phyloP scores from a whole-genome alignment of 1,284 basidiomycete genomes.

The Cryptococcus sp. region DNA sequence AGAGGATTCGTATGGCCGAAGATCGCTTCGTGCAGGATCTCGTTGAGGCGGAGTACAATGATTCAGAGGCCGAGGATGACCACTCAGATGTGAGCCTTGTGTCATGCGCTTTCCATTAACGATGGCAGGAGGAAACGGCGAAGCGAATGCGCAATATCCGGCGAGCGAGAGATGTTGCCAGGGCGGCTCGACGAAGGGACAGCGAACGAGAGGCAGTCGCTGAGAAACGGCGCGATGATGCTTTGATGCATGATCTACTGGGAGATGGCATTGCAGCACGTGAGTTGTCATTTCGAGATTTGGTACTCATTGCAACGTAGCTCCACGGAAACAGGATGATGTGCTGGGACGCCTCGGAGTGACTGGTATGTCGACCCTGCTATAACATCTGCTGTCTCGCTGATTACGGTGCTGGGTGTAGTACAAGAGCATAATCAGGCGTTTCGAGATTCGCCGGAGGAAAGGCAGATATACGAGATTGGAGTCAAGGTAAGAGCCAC shows the following conservation, averaged over 20 bases:
- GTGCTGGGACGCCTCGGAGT: slow-evolving; percentile 32
- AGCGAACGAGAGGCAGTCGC: background rate
- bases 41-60: slow-evolving; percentile 31
- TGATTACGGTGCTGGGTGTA: background rate
- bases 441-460: slow-evolving; percentile 43
- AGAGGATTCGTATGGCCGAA: slow-evolving; percentile 36
- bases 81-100: slow-evolving; percentile 21
- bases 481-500: slow-evolving; percentile 37
- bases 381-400: background rate
- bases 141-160: slow-evolving; percentile 25
- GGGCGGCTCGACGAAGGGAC: slow-evolving; percentile 4
- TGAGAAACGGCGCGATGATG: slow-evolving; percentile 17
- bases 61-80: slow-evolving; percentile 27
- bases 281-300: background rate
- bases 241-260: slow-evolving; percentile 22
- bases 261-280: slow-evolving; percentile 14
- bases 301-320: slow-evolving; percentile 2
- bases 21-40: slow-evolving; percentile 37
- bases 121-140: slow-evolving; percentile 27
- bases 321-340: slow-evolving; percentile 17
- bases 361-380: slow-evolving; percentile 19
- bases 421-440: slow-evolving; percentile 32
- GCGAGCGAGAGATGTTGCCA: slow-evolving; percentile 12
- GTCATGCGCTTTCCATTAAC: background rate
- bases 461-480: slow-evolving; percentile 42